Evolutionary conservation across 1,284 basidiomycete species (phyloP), one percentile per base, ranked within the genome.

Genomic region (Heterobasidion occidentale): DNA sequence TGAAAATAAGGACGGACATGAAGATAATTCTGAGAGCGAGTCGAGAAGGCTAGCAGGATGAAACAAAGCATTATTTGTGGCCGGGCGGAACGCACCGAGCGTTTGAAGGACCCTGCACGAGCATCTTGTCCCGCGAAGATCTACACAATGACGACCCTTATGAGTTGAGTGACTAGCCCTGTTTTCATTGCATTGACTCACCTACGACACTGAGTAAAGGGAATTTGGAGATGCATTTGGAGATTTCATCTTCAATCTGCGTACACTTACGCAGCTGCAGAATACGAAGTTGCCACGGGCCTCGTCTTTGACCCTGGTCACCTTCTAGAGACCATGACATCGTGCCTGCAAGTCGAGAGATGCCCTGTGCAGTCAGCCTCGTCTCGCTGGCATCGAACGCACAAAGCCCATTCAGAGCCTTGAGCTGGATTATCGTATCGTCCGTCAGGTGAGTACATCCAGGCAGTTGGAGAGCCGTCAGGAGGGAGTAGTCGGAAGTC

Each of bases 301-400:
- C 84, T 34, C 70, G 68, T 20, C 70, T 62, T 27, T 56, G 48
- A 51, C 52, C 48, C 14, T 36, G 42, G 27, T 50, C 50, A 1
- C 60, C 60, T 11, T 58, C 59, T 7, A 64, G 61, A 17, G 61
- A 59, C 56, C 64, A 67, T 4, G 52, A 49, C 17, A 74, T 38
- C 8, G 67, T 68, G 57, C 67, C 65, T 0, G 69, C 62, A 34
- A 78, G 65, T 20, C 64, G 62, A 5, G 66, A 66, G 3, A 90
- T 65, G 9, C 79, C 84, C 61, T 77, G 74, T 1, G 77, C 62
- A 2, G 79, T 77, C 20, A 90, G 63, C 1, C 58, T 35, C 1
- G 84, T 84, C 3, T 67, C 68, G 57, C 80, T 81, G 11, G 79
- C 74, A 65, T 90, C 84, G n/a, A 90, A 69, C 0, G 81, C 87